A percentile compares a stretch with the other conserved stretches of the same genome.
Evolutionary conservation across 345 rosid species (phyloP).

Genomic region (Kandelia obovata): DNA sequence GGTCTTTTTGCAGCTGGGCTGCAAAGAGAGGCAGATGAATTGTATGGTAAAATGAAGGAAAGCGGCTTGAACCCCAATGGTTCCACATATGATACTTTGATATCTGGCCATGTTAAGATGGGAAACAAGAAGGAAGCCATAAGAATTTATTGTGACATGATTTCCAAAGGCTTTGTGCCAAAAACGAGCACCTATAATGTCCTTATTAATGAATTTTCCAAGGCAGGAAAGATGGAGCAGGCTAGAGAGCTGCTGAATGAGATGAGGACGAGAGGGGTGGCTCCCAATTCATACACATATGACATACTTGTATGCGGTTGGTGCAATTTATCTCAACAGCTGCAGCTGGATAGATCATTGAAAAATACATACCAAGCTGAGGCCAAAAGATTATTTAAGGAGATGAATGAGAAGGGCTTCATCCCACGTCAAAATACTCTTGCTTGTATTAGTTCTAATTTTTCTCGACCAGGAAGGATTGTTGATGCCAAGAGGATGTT

Average conservation of each 20-base stretch:
- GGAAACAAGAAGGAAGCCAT: slow-evolving; percentile 66
- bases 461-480: slow-evolving; percentile 60
- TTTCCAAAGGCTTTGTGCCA: slow-evolving; percentile 65
- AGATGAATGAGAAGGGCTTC: slow-evolving; percentile 70
- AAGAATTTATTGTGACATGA: slow-evolving; percentile 71
- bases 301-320: slow-evolving; percentile 68
- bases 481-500: slow-evolving; percentile 48
- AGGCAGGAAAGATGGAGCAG: slow-evolving; percentile 68
- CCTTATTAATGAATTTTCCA: slow-evolving; percentile 59
- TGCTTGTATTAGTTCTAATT: slow-evolving; percentile 52
- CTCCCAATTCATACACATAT: slow-evolving; percentile 67
- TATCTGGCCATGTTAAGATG: slow-evolving; percentile 63
- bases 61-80: slow-evolving; percentile 55
- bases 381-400: slow-evolving; percentile 51
- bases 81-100: slow-evolving; percentile 59
- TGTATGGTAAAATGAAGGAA: slow-evolving; percentile 56
- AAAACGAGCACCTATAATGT: slow-evolving; percentile 72
- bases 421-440: slow-evolving; percentile 58
- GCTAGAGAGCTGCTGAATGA: slow-evolving; percentile 72
- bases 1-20: slow-evolving; percentile 51
- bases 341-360: slow-evolving; percentile 44
- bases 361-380: slow-evolving; percentile 49
- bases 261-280: slow-evolving; percentile 60
- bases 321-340: slow-evolving; percentile 53
- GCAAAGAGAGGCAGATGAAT: slow-evolving; percentile 44